Base-by-base conservation (phyloP, 1,284 basidiomycete species). In the Cutaneotrichosporon curvatum region DNA sequence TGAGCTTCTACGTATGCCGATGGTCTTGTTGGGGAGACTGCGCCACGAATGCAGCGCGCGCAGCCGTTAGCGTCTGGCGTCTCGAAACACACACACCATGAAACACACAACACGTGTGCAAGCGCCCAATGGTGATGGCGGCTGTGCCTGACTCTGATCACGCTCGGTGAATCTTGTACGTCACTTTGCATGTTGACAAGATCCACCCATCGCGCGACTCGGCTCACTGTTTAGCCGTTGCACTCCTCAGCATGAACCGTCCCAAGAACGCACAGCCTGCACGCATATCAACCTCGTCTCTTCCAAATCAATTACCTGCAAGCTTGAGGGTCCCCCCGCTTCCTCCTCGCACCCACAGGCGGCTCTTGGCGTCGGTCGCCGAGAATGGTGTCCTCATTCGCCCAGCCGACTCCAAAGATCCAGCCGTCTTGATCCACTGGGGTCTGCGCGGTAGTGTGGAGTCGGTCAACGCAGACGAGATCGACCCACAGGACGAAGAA, bases 311-410 rank as follows among this genome's bases (percentile, higher is more conserved):
- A 18, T 61, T 70, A 3, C 67, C 67, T 0, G 60, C 65, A 1
- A 58, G 65, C 22, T 59, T 66, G 37, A 61, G 59, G 3, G 63
- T 72, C 9, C 70, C 70, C 12, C 67, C 70, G 1, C 45, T 66
- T 3, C 70, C 68, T 2, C 65, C 63, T 0, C 49, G 56, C 2
- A 59, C 70, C 14, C 65, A 72, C 43, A 59, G 64, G 14, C 57
- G 53, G 10, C 53, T 72, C 3, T 20, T 48, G 9, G 33, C 68
- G 2, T 34, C 48, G 0, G 20, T 49, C 10, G 41, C 42, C 5
- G 50, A 55, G 0, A 53, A 63, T 11, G 70, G 70, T 7, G 47
- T 72, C 9, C 21, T 63, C 20, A 18, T 70, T 22, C 44, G 48
- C 12, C 61, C 64, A 1, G n/a, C 11, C 11, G n/a, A 48, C 38